Evolutionary conservation across 306 rosid genomes (phyloP).

Genomic region (Acacia crassicarpa): DNA sequence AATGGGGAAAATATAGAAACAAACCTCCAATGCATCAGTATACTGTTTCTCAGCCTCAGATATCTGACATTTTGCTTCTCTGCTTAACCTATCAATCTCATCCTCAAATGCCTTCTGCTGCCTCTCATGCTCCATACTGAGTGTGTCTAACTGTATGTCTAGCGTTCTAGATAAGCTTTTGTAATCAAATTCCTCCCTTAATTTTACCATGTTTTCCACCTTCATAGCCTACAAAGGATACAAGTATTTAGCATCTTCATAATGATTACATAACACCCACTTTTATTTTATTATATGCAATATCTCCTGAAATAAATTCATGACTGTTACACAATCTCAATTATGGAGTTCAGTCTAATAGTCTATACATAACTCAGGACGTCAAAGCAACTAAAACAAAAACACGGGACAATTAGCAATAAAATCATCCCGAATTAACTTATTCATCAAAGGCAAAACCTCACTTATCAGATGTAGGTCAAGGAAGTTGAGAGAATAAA

Average conservation of each 20-base stretch:
- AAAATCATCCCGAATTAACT: not conserved
- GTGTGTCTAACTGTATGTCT: slow-evolving; percentile 88
- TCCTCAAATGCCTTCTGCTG: slow-evolving; percentile 90
- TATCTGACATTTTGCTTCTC: slow-evolving; percentile 65
- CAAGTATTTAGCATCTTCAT: slow-evolving; percentile 35
- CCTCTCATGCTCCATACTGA: slow-evolving; percentile 94
- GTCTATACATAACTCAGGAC: slow-evolving; percentile 18
- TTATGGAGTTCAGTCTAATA: slow-evolving; percentile 21
- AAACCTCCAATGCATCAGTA: slow-evolving; percentile 76
- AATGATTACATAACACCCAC: slow-evolving; percentile 1
- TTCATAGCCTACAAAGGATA: slow-evolving; percentile 82
- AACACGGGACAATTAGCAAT: slow-evolving; percentile 13
- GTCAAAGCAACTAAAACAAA: slow-evolving; percentile 25
- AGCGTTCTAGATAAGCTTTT: slow-evolving; percentile 91
- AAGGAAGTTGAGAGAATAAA: slow-evolving; percentile 10
- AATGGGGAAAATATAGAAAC: slow-evolving; percentile 1
- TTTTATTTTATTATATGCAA: slow-evolving; percentile 21
- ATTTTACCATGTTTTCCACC: slow-evolving; percentile 95
- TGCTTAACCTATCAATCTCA: slow-evolving; percentile 74
- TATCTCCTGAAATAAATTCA: slow-evolving; percentile 18
- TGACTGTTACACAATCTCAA: not conserved
- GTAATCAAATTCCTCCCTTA: slow-evolving; percentile 97
- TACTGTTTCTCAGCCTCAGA: slow-evolving; percentile 81
- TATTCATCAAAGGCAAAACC: not conserved
- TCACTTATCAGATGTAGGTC: slow-evolving; percentile 10